Conservation (phyloP, 108 stramenopile species). For the Cyclostephanos invisitatus region DNA sequence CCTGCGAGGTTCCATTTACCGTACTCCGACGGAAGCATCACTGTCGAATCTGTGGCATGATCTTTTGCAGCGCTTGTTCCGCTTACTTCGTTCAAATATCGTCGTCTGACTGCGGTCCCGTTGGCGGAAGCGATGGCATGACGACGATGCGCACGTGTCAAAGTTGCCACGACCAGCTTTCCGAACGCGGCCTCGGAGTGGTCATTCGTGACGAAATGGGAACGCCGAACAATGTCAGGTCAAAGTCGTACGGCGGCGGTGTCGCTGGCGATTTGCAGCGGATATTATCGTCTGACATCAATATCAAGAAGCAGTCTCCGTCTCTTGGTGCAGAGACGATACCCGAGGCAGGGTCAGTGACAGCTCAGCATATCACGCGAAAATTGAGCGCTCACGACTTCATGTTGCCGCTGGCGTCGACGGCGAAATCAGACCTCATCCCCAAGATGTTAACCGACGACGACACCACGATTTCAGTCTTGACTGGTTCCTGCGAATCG, state of each 20-base stretch:
- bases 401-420: constrained; percentile 20
- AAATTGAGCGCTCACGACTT: constrained; percentile 13
- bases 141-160: constrained; percentile 64
- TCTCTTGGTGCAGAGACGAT: background rate
- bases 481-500: constrained; percentile 1
- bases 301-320: background rate
- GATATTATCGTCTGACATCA: background rate
- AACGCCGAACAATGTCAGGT: background rate
- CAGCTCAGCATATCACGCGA: background rate
- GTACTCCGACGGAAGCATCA: constrained; percentile 94
- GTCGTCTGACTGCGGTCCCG: constrained; percentile 5
- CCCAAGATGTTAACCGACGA: constrained; percentile 1
- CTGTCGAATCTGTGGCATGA: constrained; percentile 97
- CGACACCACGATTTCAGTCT: constrained; percentile 7
- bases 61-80: constrained; percentile 94
- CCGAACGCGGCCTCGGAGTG: constrained; percentile 49
- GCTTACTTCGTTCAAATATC: constrained; percentile 84
- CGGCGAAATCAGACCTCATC: background rate
- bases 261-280: constrained; percentile 16
- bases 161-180: constrained; percentile 76
- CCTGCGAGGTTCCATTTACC: constrained; percentile 92
- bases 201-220: constrained; percentile 30
- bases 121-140: constrained; percentile 12
- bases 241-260: constrained; percentile 16
- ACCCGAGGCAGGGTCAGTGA: background rate